phyloP scores from a whole-genome alignment of 306 rosid species.

The Prinsepia uniflora region DNA sequence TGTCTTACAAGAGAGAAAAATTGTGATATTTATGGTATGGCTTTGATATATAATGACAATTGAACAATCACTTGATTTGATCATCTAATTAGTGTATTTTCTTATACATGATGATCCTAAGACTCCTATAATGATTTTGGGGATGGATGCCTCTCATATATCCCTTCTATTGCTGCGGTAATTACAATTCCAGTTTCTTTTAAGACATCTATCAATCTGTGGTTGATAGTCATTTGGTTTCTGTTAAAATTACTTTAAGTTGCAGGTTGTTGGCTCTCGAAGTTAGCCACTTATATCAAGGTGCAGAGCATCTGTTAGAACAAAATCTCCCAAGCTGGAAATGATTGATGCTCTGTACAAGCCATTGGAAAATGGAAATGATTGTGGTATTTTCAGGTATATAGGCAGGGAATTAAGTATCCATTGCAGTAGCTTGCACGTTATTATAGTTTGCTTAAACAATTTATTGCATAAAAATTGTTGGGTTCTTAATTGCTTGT shows the following conservation, averaged over 20 bases:
- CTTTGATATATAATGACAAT: not conserved
- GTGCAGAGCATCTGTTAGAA: constrained; percentile 78
- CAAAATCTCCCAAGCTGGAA: constrained; percentile 76
- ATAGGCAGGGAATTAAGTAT: not conserved
- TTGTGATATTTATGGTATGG: constrained; percentile 72
- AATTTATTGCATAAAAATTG: not conserved
- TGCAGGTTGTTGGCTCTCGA: constrained; percentile 84
- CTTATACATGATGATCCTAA: constrained; percentile 41
- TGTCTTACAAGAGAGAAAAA: constrained; percentile 76
- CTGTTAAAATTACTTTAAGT: constrained; percentile 6
- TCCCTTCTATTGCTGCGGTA: constrained; percentile 90
- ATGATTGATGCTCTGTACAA: constrained; percentile 84
- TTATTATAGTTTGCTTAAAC: too few relatives aligned
- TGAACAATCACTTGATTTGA: constrained; percentile 11
- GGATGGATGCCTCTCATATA: constrained; percentile 88
- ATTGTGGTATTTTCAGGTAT: constrained; percentile 90
- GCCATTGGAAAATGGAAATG: constrained; percentile 63
- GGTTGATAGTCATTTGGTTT: constrained; percentile 20
- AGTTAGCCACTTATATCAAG: constrained; percentile 81
- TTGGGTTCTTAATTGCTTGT: constrained; percentile 2
- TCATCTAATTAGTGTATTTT: constrained; percentile 16
- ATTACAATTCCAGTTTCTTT: constrained; percentile 13
- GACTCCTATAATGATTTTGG: constrained; percentile 85
- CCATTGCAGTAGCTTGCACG: too few relatives aligned
- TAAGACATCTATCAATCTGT: constrained; percentile 9